Percentiles rank a stretch among this genome's conserved stretches.
These are phyloP conservation scores for Stemphylium vesicarium DNA, from an alignment of 2,329 filamentous ascomycete species.

Conservation along the genomic window DNA sequence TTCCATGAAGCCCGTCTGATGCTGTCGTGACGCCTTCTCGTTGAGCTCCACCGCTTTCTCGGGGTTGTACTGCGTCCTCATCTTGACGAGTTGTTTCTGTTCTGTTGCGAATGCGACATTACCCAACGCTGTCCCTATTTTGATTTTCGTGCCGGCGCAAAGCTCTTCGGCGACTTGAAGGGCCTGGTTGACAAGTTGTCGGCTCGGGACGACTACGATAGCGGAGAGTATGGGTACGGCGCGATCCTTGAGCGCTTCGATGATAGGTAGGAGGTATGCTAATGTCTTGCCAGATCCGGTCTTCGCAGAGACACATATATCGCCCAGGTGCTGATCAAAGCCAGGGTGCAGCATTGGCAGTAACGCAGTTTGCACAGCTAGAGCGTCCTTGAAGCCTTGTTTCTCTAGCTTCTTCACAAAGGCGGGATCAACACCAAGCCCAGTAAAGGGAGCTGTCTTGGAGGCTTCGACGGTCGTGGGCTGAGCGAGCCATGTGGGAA, in stretches of 20 bases:
- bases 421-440: conserved; percentile 67
- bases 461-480: conserved; percentile 73
- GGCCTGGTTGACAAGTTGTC: conserved; percentile 88
- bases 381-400: conserved; percentile 73
- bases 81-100: conserved; percentile 66
- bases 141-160: conserved; percentile 75
- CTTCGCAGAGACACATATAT: conserved; percentile 88
- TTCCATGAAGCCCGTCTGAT: conserved; percentile 43
- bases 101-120: conserved; percentile 75
- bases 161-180: conserved; percentile 74
- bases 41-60: conserved; percentile 60
- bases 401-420: conserved; percentile 67
- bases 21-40: conserved; percentile 46
- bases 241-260: conserved; percentile 73
- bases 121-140: conserved; percentile 82
- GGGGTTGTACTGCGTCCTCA: conserved; percentile 67
- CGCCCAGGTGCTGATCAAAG: conserved; percentile 67
- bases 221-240: conserved; percentile 73
- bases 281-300: conserved; percentile 97
- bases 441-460: conserved; percentile 65
- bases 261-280: conserved; percentile 85
- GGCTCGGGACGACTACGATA: conserved; percentile 85
- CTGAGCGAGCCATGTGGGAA: conserved; percentile 80
- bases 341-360: conserved; percentile 79
- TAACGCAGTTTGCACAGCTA: conserved; percentile 80